Percentiles rank a stretch among this genome's conserved stretches.
Evolutionary conservation across 495 filamentous ascomycete species (phyloP).

Genomic region (Chaetomium cochliodes): DNA sequence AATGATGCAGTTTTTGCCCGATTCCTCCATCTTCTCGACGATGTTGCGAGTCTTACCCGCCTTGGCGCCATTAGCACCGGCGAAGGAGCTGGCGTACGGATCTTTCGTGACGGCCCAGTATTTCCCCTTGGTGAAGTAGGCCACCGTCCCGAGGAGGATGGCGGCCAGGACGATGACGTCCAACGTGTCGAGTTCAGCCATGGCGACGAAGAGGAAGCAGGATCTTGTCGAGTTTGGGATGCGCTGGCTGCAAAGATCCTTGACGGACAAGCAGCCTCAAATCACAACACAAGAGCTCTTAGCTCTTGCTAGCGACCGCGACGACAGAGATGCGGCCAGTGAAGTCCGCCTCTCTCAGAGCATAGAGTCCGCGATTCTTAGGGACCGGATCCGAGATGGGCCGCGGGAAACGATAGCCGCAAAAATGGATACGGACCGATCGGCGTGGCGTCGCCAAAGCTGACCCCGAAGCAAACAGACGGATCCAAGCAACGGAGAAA

Average conservation of each 20-base stretch:
- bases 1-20: slow-evolving; percentile 93
- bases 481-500: not conserved
- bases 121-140: slow-evolving; percentile 96
- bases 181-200: slow-evolving; percentile 95
- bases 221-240: not conserved
- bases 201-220: slow-evolving; percentile 39
- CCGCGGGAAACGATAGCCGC: slow-evolving; percentile 27
- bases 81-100: slow-evolving; percentile 73
- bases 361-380: not conserved
- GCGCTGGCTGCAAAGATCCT: not conserved
- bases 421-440: not conserved
- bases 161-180: slow-evolving; percentile 86
- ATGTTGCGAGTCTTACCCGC: slow-evolving; percentile 90
- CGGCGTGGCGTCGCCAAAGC: slow-evolving; percentile 11
- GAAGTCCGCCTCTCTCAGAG: not conserved
- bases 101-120: slow-evolving; percentile 87
- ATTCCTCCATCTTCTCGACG: slow-evolving; percentile 92
- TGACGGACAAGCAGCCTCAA: slow-evolving; percentile 4
- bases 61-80: slow-evolving; percentile 67
- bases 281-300: not conserved
- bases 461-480: slow-evolving; percentile 11
- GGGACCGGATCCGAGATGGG: slow-evolving; percentile 16
- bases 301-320: not conserved
- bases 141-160: slow-evolving; percentile 80
- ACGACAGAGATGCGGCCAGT: slow-evolving; percentile 7